These are phyloP conservation scores for Colletotrichum acutatum DNA, from an alignment of 2,329 filamentous ascomycete genomes.

Conservation along the genomic window DNA sequence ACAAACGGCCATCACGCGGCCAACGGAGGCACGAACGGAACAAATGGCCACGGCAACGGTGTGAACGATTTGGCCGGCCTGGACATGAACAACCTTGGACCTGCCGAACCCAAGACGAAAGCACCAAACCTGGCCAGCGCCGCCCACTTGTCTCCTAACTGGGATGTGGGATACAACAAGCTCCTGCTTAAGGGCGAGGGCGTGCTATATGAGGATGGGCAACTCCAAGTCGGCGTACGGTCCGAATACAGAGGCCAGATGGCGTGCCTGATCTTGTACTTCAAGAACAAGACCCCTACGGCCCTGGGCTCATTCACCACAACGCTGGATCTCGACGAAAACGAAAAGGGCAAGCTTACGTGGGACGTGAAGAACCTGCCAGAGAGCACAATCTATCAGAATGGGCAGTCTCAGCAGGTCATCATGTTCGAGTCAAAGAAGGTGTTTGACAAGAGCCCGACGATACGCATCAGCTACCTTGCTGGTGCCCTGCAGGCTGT, in stretches of 20 bases:
- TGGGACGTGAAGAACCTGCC: slow-evolving; percentile 91
- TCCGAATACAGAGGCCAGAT: slow-evolving; percentile 97
- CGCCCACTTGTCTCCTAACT: slow-evolving; percentile 91
- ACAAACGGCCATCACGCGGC: slow-evolving; percentile 59
- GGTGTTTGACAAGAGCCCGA: slow-evolving; percentile 86
- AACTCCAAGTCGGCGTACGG: slow-evolving; percentile 90
- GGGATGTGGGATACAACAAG: slow-evolving; percentile 90
- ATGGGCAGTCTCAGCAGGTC: slow-evolving; percentile 88
- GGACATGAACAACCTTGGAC: slow-evolving; percentile 75
- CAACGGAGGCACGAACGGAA: slow-evolving; percentile 57
- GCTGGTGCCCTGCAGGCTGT: slow-evolving; percentile 93
- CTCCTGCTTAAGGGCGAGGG: slow-evolving; percentile 85
- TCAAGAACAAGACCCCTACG: slow-evolving; percentile 91
- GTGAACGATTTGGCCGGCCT: slow-evolving; percentile 81
- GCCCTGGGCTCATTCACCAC: slow-evolving; percentile 93
- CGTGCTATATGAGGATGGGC: slow-evolving; percentile 92
- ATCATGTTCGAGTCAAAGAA: slow-evolving; percentile 91
- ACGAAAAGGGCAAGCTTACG: slow-evolving; percentile 74
- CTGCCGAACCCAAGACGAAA: slow-evolving; percentile 69
- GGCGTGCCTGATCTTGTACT: slow-evolving; percentile 95
- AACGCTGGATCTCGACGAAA: slow-evolving; percentile 83
- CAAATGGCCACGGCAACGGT: slow-evolving; percentile 63
- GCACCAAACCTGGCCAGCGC: slow-evolving; percentile 90
- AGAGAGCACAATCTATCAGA: slow-evolving; percentile 80
- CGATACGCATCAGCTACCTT: slow-evolving; percentile 92